Conservation (phyloP, 164 flowering plant genomes). For the Tetrastigma voinierianum region DNA sequence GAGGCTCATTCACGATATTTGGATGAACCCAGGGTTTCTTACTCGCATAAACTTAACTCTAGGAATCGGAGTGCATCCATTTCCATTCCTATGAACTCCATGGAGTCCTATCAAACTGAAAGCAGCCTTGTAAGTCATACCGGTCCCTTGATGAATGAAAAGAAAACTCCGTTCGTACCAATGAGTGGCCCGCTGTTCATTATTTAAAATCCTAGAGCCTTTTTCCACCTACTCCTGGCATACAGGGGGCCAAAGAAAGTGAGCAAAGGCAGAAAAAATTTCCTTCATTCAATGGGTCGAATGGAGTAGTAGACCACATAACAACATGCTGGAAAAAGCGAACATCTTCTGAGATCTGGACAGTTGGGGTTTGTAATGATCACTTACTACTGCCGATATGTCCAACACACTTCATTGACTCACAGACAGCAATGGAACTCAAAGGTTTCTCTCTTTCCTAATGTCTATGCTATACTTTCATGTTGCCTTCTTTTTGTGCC, state of each 20-base stretch:
- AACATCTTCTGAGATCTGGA: conserved; percentile 78
- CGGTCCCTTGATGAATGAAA: conserved; percentile 60
- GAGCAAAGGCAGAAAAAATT: conserved; percentile 39
- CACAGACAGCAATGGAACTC: conserved; percentile 26
- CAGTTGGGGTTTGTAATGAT: conserved; percentile 84
- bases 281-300: conserved; percentile 33
- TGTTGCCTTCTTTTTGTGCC: neutral
- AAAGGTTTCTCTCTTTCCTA: conserved; percentile 3
- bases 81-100: conserved; percentile 37
- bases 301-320: conserved; percentile 32
- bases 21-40: conserved; percentile 26
- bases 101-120: conserved; percentile 33
- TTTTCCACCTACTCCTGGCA: conserved; percentile 18
- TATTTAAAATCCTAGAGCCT: conserved; percentile 25
- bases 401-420: conserved; percentile 51
- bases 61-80: conserved; percentile 56
- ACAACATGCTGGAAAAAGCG: conserved; percentile 43
- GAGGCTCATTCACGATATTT: conserved; percentile 17
- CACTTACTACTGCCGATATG: conserved; percentile 96
- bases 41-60: conserved; percentile 16
- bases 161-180: conserved; percentile 38
- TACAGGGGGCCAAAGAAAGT: conserved; percentile 9
- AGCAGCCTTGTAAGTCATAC: conserved; percentile 46
- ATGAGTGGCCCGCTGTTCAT: conserved; percentile 64
- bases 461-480: neutral